Evolutionary conservation across 352 stramenopile species (phyloP), one percentile per base, ranked within the genome.

Genomic region (Phytophthora pisi): DNA sequence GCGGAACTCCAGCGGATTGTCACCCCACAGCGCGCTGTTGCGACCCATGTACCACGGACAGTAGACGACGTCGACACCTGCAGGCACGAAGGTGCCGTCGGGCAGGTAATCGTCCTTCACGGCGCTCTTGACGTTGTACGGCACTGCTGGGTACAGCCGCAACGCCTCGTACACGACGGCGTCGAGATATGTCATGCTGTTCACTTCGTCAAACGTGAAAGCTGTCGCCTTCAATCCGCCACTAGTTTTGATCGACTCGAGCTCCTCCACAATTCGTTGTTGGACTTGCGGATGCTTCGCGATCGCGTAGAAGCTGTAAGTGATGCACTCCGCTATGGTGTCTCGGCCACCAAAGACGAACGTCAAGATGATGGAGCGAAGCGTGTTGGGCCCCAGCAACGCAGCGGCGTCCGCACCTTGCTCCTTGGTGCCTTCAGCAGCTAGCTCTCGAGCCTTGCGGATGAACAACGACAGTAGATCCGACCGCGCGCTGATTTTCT

Each of bases 261-360:
- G 57, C 56, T 92, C 84, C n/a, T 76, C 62, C n/a, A 84, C 42
- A 30, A 89, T 85, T 70, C 83, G 78, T 31, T 83, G 60, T 61
- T 92, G 81, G 11, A 86, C 74, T 20, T 68, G 51, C 11, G 84
- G 83, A 51, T 93, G 60, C 20, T 59, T 84, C 2, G 85, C 76
- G 4, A 97, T 70, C 10, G 66, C 65, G 58, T 97, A 96, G 46
- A 96, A 86, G 28, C 73, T 72, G 73, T 94, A 96, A 2, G 86
- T 90, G 40, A 96, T 70, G 51, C 78, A 85, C 47, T 89, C 78
- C 3, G 82, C 72, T 0, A 85, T 95, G 7, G 88, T 96, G 60
- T 96, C 90, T 57, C 88, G 90, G 15, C 88, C 90, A n/a, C 81
- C 90, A 55, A 96, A 91, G 20, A 96, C 75, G 31, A 96, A 91